Evolutionary conservation across 345 rosid species (phyloP).

Genomic region (Kandelia obovata): DNA sequence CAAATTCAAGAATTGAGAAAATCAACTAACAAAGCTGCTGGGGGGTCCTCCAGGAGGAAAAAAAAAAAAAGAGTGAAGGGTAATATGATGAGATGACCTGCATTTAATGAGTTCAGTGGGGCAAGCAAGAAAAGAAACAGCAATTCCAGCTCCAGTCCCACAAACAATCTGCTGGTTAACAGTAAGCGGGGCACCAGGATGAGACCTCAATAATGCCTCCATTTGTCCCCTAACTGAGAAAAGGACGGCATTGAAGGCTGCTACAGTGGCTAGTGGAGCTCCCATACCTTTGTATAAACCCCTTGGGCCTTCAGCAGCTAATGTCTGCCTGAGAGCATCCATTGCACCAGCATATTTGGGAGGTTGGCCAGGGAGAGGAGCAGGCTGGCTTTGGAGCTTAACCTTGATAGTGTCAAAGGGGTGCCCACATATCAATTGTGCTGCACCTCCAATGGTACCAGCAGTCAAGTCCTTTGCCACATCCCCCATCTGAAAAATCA

Average conservation of each 20-base stretch:
- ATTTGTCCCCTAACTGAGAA: constrained; percentile 93
- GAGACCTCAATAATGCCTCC: constrained; percentile 79
- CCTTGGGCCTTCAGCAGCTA: constrained; percentile 87
- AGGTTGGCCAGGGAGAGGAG: constrained; percentile 74
- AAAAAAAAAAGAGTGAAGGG: neutral
- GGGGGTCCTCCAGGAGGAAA: neutral
- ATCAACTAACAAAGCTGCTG: too few species aligned
- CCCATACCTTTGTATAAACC: constrained; percentile 99
- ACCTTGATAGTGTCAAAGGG: constrained; percentile 99
- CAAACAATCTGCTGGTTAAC: constrained; percentile 72
- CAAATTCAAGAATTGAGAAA: too few species aligned
- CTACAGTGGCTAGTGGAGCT: constrained; percentile 97
- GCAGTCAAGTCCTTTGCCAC: constrained; percentile 79
- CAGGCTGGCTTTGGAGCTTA: constrained; percentile 97
- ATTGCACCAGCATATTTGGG: constrained; percentile 74
- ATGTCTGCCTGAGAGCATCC: constrained; percentile 81
- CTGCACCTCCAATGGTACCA: constrained; percentile 96
- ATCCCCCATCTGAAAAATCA: constrained; percentile 67
- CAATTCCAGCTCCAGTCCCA: constrained; percentile 93
- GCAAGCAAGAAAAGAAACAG: constrained; percentile 97
- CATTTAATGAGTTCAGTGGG: constrained; percentile 98
- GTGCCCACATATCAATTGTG: constrained; percentile 82
- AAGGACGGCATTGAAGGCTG: constrained; percentile 92
- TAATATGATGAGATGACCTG: constrained; percentile 49
- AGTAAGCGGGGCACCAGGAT: constrained; percentile 74